Evolutionary conservation across 2,329 filamentous ascomycete genomes (phyloP), one percentile per base, ranked within the genome.

Genomic region (Fusarium nygamai): DNA sequence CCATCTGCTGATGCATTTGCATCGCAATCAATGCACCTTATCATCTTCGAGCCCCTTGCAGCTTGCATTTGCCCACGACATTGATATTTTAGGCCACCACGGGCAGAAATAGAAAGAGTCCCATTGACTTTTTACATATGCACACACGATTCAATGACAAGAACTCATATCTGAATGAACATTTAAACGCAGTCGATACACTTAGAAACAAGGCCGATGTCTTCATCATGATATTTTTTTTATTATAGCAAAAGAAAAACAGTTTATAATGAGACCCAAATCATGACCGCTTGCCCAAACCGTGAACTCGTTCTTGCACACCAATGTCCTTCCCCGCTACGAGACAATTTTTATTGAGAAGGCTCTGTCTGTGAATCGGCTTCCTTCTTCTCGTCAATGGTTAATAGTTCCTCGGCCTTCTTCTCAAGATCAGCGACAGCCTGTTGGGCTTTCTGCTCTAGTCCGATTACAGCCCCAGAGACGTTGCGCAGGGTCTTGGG

Each of bases 401-500:
- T 62, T 53, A 79, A 34, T 9, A 76, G 31, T 27, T 48, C 65
- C 33, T 67, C 70, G 16, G 54, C 62, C 57, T 76, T 76, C 65
- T 79, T 80, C 39, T 69, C 70, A 10, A 67, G 62, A 13, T 61
- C 76, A 27, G 76, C 71, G 34, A 69, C 66, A 22, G 69, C 61
- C 24, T 79, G 64, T 56, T 80, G 73, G 31, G 78, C 77, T 74
- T 80, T 80, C 50, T 82, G 68, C 29, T 76, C 78, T 36, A 78
- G 60, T 16, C 77, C 79, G 11, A 83, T 80, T 24, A 85, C 82
- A 11, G 82, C 82, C 17, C 83, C 84, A 8, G 82, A 83, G 13
- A 85, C 78, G 57, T 85, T 85, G 54, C 82, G 80, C 31, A 85
- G 60, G 8, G 83, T 85, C 80, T 85, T 85, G 62, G 82, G 75